Base-by-base conservation (phyloP, 805 yeast genomes). In the Ogataea nonfermentans region DNA sequence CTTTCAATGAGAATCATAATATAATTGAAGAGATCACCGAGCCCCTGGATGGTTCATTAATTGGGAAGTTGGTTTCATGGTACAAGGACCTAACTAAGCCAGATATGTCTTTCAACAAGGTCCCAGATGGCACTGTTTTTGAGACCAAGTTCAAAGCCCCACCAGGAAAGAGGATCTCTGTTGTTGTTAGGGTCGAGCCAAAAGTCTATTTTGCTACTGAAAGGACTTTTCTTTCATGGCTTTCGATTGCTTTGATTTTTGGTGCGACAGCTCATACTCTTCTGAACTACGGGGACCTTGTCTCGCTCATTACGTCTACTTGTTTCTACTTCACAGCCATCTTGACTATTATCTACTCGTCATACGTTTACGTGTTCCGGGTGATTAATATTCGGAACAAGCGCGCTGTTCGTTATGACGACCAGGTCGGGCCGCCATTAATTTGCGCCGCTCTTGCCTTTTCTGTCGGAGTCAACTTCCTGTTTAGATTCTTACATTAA, bases 171-270 rank as follows among this genome's bases (percentile, higher is more conserved):
- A 73, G 76, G 31, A 86, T 93, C 43, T 79, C 89, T 56, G 93
- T 93, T 7, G 99, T 98, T 2, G 95, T 93, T 26, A 78, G 99
- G 56, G 90, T 93, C 25, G 99, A 93, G 65, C 99, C 99, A 43
- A 93, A 93, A 67, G 99, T 93, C n/a, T 93, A 93, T 62, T 93
- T 93, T 65, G 99, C 99, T 6, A 88, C 95, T 16, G 99, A 93
- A 64, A 79, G 99, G 67, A 93, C 99, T 0, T 91, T 81, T 57
- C 71, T 93, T 47, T 78, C 95, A 28, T 93, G 99, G 99, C 67
- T 91, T 40, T 90, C 95, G 28, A 87, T 93, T 52, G 86, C 93
- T 7, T 78, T 93, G 71, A 70, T 91, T 29, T 71, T 93, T 41
- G 89, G 93, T 30, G 95, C 91, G 33, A 84, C 95, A 28, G 95